phyloP scores from a whole-genome alignment of 306 rosid species.

The Malus sylvestris region DNA sequence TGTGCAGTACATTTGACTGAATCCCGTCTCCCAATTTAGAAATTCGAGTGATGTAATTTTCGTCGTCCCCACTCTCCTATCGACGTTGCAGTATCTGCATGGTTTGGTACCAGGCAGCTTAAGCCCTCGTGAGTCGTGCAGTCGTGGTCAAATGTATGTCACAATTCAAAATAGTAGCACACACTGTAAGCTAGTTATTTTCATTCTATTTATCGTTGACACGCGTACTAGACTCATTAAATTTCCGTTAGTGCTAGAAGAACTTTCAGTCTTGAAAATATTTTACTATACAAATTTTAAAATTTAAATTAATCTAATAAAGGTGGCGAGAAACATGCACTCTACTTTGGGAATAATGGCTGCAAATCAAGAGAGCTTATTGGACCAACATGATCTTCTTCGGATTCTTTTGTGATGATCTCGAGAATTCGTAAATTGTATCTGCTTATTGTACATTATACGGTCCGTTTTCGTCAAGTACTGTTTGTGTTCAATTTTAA shows the following conservation, averaged over 20 bases:
- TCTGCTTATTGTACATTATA: too few species aligned
- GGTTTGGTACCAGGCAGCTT: background rate
- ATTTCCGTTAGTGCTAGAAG: too few species aligned
- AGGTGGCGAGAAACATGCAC: background rate
- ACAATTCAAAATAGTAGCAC: background rate
- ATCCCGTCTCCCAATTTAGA: background rate
- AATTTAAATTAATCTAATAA: too few species aligned
- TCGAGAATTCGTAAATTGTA: fast-evolving
- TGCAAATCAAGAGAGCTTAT: background rate
- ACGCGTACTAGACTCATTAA: too few species aligned
- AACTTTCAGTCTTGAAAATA: too few species aligned
- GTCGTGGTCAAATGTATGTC: background rate
- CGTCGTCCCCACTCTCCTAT: background rate
- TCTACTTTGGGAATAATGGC: background rate
- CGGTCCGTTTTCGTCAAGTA: fast-evolving
- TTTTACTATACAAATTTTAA: too few species aligned
- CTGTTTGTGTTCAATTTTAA: too few species aligned
- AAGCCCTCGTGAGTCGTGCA: background rate
- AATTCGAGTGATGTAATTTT: background rate
- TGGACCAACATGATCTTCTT: too few species aligned
- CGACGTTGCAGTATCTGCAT: background rate
- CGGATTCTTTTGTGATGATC: too few species aligned
- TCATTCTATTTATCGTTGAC: too few species aligned
- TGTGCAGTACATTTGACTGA: background rate
- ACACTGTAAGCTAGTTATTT: too few species aligned